phyloP scores from a whole-genome alignment of 1,139 yeast species.

The Blastobotrys malaysiensis region DNA sequence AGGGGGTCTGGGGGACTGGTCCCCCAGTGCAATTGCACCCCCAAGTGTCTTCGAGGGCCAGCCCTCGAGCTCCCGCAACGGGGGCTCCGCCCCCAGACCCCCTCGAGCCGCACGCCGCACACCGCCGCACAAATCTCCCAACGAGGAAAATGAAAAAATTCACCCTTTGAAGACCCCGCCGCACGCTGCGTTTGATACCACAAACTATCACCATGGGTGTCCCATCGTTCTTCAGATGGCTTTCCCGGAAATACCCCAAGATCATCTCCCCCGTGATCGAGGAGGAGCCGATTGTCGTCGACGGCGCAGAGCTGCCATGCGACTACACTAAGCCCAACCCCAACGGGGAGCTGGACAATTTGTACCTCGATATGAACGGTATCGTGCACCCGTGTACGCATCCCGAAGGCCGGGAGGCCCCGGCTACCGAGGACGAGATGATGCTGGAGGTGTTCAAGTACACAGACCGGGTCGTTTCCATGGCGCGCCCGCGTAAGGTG shows the following conservation, averaged over 20 bases:
- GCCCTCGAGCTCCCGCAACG: too few relatives aligned
- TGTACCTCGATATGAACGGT: conserved; percentile 94
- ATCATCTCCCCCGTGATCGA: conserved; percentile 87
- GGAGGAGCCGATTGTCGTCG: conserved; percentile 47
- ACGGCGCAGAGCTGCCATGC: conserved; percentile 58
- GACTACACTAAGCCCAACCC: conserved; percentile 77
- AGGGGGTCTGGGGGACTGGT: too few relatives aligned
- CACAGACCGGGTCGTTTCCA: conserved; percentile 80
- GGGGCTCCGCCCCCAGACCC: too few relatives aligned
- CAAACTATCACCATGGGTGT: conserved; percentile 45
- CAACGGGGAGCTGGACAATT: conserved; percentile 89
- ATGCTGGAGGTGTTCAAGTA: conserved; percentile 82
- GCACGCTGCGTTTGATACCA: background rate
- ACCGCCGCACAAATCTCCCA: background rate
- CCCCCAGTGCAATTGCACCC: too few relatives aligned
- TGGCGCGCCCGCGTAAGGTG: conserved; percentile 93
- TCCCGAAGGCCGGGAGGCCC: conserved; percentile 91
- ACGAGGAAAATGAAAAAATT: background rate
- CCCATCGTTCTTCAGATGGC: conserved; percentile 97
- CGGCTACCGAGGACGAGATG: conserved; percentile 94
- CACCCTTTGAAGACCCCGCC: background rate
- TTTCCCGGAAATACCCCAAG: conserved; percentile 88
- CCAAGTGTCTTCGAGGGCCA: too few relatives aligned
- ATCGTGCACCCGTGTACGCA: conserved; percentile 97
- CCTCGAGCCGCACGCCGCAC: background rate